Base-by-base conservation (phyloP, 2,329 filamentous ascomycete species). In the Penicillium verrucosum region DNA sequence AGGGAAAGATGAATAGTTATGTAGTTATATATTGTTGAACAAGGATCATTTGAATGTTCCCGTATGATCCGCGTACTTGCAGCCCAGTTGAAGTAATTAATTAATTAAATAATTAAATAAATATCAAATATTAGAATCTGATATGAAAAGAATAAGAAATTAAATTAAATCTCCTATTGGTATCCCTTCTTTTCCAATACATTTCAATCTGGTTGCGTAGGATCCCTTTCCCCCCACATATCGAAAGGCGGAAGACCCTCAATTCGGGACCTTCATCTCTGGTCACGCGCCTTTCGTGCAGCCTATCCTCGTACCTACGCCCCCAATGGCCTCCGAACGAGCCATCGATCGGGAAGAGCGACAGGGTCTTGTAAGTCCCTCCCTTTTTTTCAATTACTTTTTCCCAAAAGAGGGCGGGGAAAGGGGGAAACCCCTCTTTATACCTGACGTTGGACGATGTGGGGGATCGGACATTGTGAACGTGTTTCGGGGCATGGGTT, bases 201-300 rank as follows among this genome's bases (percentile, higher is more conserved):
- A 42, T 43, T 46, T 11, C 23, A 43, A 27, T 12, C 27, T 38
- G 27, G 18, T 18, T 18, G 42, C 12, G 29, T 23, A 25, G 30
- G 43, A 50, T 49, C 48, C 18, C 18, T 18, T 18, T 37, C 53
- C 56, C 56, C 58, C 61, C 59, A 57, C 52, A 59, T 53, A 60
- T 60, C 44, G 44, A 60, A 66, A 66, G 60, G 63, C 64, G 64
- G 64, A 64, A 63, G 53, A 64, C 57, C 61, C 58, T 53, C 60
- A 57, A 57, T 61, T 58, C 56, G 60, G 57, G 58, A 49, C 60
- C 51, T 66, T 59, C 59, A 58, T 48, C 53, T 61, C 60, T 57
- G 70, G 72, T 76, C 76, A 79, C 72, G 77, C 78, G 72, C 72
- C 68, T 65, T 80, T 78, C 65, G 75, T 80, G 65, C 75, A 79